Evolutionary conservation across 169 alveolate genomes (phyloP).

Genomic region (Ichthyophthirius multifiliis): DNA sequence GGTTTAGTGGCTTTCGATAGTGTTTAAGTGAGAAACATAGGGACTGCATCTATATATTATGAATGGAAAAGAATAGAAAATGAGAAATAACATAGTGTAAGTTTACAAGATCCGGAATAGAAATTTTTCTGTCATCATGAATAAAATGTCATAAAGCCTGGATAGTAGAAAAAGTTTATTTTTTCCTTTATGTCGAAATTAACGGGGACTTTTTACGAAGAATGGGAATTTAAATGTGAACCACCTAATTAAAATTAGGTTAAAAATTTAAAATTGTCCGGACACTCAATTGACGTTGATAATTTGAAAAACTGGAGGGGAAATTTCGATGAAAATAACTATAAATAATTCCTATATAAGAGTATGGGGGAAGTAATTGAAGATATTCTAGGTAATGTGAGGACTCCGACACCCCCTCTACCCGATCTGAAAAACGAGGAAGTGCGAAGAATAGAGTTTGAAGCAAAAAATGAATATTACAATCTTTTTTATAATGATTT

Average conservation of each 20-base stretch:
- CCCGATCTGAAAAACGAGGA: constrained; percentile 58
- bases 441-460: constrained; percentile 51
- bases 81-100: constrained; percentile 38
- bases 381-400: constrained; percentile 51
- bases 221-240: constrained; percentile 64
- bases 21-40: constrained; percentile 58
- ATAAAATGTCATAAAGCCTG: constrained; percentile 56
- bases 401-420: constrained; percentile 56
- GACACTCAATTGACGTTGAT: constrained; percentile 54
- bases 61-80: constrained; percentile 60
- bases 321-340: not conserved
- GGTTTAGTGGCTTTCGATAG: constrained; percentile 36
- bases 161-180: constrained; percentile 55
- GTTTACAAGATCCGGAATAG: constrained; percentile 41
- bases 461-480: constrained; percentile 25
- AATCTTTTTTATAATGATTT: not conserved
- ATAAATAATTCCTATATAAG: not conserved
- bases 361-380: constrained; percentile 36
- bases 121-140: constrained; percentile 67
- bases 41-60: constrained; percentile 63
- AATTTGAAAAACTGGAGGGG: constrained; percentile 35
- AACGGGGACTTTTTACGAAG: constrained; percentile 66
- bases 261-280: constrained; percentile 49
- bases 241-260: constrained; percentile 52
- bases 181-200: constrained; percentile 57